Evolutionary conservation across 148 eudicot genomes (phyloP).

Genomic region (Rhododendron ferrugineum): DNA sequence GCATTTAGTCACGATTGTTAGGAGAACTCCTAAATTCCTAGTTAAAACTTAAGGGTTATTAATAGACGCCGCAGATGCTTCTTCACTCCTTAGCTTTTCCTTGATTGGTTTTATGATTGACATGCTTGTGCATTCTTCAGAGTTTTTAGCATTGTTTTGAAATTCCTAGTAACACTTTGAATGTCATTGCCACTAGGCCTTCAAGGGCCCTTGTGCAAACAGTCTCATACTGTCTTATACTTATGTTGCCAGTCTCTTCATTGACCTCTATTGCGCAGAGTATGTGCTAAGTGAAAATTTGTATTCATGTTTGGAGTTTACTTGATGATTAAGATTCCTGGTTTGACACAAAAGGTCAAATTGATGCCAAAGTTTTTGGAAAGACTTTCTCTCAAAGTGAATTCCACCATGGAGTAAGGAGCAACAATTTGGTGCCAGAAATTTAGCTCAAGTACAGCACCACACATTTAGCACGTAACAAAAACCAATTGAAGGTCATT

Average conservation of each 20-base stretch:
- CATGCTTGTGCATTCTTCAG: neutral
- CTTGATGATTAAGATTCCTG: constrained; percentile 2
- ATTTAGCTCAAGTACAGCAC: neutral
- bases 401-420: neutral
- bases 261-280: neutral
- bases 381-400: neutral
- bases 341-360: neutral
- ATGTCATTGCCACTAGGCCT: neutral
- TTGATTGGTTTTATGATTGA: neutral
- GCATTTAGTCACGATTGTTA: neutral
- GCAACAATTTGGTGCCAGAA: neutral
- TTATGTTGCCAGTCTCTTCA: neutral
- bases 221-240: neutral
- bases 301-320: neutral
- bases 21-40: neutral
- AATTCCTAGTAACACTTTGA: neutral
- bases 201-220: neutral
- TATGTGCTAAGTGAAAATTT: neutral
- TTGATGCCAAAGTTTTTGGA: neutral
- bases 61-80: neutral
- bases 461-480: neutral
- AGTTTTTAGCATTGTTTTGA: neutral
- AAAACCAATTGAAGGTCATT: neutral
- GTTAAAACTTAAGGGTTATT: neutral
- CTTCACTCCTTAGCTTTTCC: neutral